Evolutionary conservation across 2,329 filamentous ascomycete species (phyloP).

Genomic region (Trichoderma atroviride): DNA sequence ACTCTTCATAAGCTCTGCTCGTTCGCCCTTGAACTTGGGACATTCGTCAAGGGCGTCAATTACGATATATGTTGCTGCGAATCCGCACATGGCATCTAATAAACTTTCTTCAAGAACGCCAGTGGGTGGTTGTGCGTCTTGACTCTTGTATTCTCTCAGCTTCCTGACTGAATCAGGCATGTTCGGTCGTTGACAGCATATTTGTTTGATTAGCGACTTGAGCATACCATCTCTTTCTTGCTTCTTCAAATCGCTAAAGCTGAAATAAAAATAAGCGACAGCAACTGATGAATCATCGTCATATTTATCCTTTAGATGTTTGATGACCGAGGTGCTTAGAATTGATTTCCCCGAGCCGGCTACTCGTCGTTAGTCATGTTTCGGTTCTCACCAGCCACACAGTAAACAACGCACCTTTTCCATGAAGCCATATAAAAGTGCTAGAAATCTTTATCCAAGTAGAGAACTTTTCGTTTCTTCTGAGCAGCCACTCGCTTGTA

Average conservation of each 20-base stretch:
- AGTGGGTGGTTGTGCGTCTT: background rate
- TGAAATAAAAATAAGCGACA: slow-evolving; percentile 21
- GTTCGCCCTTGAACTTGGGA: background rate
- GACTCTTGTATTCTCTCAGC: background rate
- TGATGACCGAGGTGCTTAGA: slow-evolving; percentile 6
- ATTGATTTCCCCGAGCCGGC: slow-evolving; percentile 19
- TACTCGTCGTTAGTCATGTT: background rate
- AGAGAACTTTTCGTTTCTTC: background rate
- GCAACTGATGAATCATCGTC: background rate
- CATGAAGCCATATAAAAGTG: slow-evolving; percentile 26
- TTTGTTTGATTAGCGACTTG: slow-evolving; percentile 21
- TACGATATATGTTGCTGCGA: slow-evolving; percentile 8
- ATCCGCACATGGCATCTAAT: background rate
- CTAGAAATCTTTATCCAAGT: slow-evolving; percentile 3
- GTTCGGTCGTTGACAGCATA: slow-evolving; percentile 17
- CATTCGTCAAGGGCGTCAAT: slow-evolving; percentile 25
- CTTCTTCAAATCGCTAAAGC: slow-evolving; percentile 19
- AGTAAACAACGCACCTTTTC: slow-evolving; percentile 19
- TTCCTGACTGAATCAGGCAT: slow-evolving; percentile 4
- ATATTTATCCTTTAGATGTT: background rate
- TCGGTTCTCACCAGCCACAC: background rate
- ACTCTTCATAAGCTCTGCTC: slow-evolving; percentile 5
- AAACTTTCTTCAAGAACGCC: background rate
- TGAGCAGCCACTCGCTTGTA: slow-evolving; percentile 4
- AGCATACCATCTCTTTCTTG: slow-evolving; percentile 24